These are phyloP conservation scores for Serendipita vermifera DNA, from an alignment of 768 basidiomycete genomes.

Conservation along the genomic window DNA sequence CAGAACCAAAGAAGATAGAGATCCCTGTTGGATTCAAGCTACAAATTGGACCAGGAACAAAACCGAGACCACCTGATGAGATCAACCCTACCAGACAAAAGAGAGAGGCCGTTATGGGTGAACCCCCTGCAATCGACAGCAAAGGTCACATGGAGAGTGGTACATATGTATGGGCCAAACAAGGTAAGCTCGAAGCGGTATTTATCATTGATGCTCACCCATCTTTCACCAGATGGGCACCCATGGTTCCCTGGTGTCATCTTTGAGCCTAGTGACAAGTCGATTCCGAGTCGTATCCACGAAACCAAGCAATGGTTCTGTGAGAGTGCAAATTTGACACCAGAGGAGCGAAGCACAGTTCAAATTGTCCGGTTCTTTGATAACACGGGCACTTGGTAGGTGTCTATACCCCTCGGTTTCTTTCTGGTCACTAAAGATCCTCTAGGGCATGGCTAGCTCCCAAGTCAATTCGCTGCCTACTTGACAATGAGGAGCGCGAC, in stretches of 20 bases:
- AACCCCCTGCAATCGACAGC: conserved; percentile 4
- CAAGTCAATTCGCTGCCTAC: background rate
- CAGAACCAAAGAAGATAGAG: too few relatives aligned
- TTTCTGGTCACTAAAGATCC: background rate
- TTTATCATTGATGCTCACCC: conserved; percentile 4
- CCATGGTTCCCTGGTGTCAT: conserved; percentile 87
- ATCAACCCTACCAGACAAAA: conserved; percentile 25
- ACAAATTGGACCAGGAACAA: too few relatives aligned
- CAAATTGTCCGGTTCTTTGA: conserved; percentile 78
- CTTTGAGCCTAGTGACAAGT: conserved; percentile 44
- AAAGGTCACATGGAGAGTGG: conserved; percentile 26
- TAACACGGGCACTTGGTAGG: conserved; percentile 48
- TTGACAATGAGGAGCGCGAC: background rate
- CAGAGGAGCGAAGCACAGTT: conserved; percentile 31
- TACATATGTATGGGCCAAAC: conserved; percentile 79
- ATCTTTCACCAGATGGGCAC: conserved; percentile 62
- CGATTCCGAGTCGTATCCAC: conserved; percentile 35
- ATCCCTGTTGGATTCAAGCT: too few relatives aligned
- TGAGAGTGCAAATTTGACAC: conserved; percentile 11
- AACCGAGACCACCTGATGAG: too few relatives aligned
- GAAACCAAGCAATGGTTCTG: conserved; percentile 20
- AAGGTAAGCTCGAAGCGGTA: conserved; percentile 32
- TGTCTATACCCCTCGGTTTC: background rate
- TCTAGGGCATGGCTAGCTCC: conserved; percentile 6
- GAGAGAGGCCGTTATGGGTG: conserved; percentile 29